These are phyloP conservation scores for Kwoniella bestiolae DNA, from an alignment of 768 basidiomycete genomes.

Conservation along the genomic window DNA sequence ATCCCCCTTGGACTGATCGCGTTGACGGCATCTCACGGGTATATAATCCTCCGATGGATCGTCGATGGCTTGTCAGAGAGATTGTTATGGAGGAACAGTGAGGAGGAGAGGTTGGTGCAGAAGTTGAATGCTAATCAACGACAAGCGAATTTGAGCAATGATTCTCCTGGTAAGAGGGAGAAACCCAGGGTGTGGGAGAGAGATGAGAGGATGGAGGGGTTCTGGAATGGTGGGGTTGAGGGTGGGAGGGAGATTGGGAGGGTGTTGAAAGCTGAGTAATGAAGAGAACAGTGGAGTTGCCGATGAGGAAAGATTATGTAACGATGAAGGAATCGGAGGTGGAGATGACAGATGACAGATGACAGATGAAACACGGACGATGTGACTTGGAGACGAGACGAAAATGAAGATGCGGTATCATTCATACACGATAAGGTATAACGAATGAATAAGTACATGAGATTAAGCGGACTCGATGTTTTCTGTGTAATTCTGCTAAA, in stretches of 20 bases:
- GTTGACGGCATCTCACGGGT: slow-evolving; percentile 84
- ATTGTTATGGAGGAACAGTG: slow-evolving; percentile 74
- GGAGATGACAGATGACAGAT: not conserved
- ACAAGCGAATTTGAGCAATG: not conserved
- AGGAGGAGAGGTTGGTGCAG: slow-evolving; percentile 67
- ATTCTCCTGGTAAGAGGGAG: not conserved
- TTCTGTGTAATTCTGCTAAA: too few species aligned
- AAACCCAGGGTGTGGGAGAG: slow-evolving; percentile 27
- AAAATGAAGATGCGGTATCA: too few species aligned
- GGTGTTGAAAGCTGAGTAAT: slow-evolving; percentile 49
- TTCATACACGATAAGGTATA: too few species aligned
- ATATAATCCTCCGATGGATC: slow-evolving; percentile 67
- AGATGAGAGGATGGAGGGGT: slow-evolving; percentile 25
- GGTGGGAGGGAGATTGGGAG: slow-evolving; percentile 52
- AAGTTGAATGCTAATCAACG: slow-evolving; percentile 60
- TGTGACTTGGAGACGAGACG: not conserved
- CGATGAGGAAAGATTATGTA: not conserved
- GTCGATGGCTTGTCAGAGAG: slow-evolving; percentile 74
- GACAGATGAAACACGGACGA: not conserved
- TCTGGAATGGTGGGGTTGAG: slow-evolving; percentile 56
- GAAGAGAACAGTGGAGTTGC: not conserved
- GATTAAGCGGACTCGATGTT: too few species aligned
- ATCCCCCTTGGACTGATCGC: slow-evolving; percentile 73
- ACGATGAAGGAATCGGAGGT: not conserved
- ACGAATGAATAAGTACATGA: too few species aligned